Base-by-base conservation (phyloP, 1,284 basidiomycete species). In the Fomitopsis pinicola region DNA sequence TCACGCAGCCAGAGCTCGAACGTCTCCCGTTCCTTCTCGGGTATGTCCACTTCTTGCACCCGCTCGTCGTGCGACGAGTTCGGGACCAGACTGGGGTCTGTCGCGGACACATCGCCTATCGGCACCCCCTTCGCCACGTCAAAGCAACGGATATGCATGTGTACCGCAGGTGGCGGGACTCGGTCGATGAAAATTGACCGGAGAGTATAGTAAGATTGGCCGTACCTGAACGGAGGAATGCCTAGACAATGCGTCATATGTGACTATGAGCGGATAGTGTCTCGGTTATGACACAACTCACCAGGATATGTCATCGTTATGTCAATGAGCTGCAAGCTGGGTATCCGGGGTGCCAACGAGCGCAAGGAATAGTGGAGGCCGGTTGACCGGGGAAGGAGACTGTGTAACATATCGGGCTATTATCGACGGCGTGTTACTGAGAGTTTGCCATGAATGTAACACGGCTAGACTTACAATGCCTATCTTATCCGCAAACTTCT, bases 281-380 rank as follows among this genome's bases (percentile, higher is more conserved):
- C 28, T 62, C 44, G 36, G 48, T 35, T n/a, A 22, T 9, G 8
- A 19, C 45, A 55, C 42, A 40, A 59, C 76, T 67, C 72, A 79
- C 95, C 95, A 59, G 95, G 94, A 75, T 98, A 98, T 19, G 91
- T 85, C 64, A 96, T 83, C 0, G 96, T 97, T 50, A 95, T 78
- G 71, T 97, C 95, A n/a, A 98, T 78, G 19, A 99, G 76, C 67
- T 89, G 84, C 63, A 98, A 79, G 62, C 84, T 83, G 22, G 89
- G 88, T 46, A 97, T 83, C 57, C 89, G 83, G 19, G 92, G 88
- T 9, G 87, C 80, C 9, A 98, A 82, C 0, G 93, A 89, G 30
- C 94, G 84, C 42, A 98, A 77, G 64, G 89, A 92, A 73, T 92
- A 94, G 63, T 92, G 88, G 57, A 98, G 77, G 1, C 97, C 97